A percentile compares a stretch with the other conserved stretches of the same genome.
Conservation (phyloP, 2,329 filamentous ascomycete species). For the Elsinoe arachidis region DNA sequence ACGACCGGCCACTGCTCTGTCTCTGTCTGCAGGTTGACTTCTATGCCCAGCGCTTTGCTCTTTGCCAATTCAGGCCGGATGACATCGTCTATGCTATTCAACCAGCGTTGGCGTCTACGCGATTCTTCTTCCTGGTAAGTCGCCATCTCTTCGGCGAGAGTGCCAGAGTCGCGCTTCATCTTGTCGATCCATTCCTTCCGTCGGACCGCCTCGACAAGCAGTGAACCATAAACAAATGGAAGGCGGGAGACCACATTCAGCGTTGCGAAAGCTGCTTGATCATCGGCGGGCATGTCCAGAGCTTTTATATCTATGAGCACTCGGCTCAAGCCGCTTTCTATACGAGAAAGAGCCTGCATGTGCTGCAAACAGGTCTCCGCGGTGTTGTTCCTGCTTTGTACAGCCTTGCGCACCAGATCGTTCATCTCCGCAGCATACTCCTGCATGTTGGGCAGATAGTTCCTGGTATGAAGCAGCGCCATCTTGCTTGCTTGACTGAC, state of each 20-base stretch:
- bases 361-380: constrained; percentile 58
- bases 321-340: constrained; percentile 66
- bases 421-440: constrained; percentile 51
- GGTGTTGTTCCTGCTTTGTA: constrained; percentile 58
- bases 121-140: constrained; percentile 87
- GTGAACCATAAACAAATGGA: constrained; percentile 82
- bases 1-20: constrained; percentile 74
- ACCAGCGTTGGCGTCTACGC: constrained; percentile 80
- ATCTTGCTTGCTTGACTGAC: constrained; percentile 55
- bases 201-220: constrained; percentile 75
- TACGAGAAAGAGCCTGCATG: constrained; percentile 73
- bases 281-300: constrained; percentile 65
- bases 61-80: constrained; percentile 60
- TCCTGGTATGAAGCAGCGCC: constrained; percentile 54
- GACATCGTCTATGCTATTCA: constrained; percentile 71
- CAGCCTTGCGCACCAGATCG: constrained; percentile 42
- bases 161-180: constrained; percentile 76
- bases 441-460: constrained; percentile 52
- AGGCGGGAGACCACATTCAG: constrained; percentile 73
- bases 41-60: constrained; percentile 63
- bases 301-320: constrained; percentile 64
- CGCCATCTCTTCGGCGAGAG: constrained; percentile 85
- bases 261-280: constrained; percentile 70
- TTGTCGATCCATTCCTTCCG: constrained; percentile 88
- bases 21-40: constrained; percentile 75